These are phyloP conservation scores for Bacidia rubella DNA, from an alignment of 495 filamentous ascomycete genomes.

Conservation along the genomic window DNA sequence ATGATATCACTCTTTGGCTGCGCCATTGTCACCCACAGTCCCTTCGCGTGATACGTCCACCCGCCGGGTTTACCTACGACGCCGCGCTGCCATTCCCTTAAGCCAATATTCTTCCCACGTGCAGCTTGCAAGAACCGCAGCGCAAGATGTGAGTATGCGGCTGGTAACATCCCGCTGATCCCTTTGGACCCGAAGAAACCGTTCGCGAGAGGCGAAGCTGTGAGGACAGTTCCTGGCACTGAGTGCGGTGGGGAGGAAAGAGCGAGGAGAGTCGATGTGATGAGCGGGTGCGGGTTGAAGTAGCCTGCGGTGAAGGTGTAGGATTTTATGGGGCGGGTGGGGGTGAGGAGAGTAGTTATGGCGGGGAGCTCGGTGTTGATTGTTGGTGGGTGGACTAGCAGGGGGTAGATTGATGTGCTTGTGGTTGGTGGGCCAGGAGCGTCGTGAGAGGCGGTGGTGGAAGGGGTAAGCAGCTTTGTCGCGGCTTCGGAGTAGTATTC, in stretches of 20 bases:
- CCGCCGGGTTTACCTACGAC: slow-evolving; percentile 65
- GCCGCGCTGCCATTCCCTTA: slow-evolving; percentile 83
- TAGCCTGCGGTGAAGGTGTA: slow-evolving; percentile 98
- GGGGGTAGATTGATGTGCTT: slow-evolving; percentile 72
- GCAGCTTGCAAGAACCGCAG: slow-evolving; percentile 61
- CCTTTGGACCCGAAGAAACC: slow-evolving; percentile 88
- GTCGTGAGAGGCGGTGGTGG: slow-evolving; percentile 15
- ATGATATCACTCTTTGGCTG: slow-evolving; percentile 23
- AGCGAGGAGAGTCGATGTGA: slow-evolving; percentile 60
- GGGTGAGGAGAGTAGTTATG: slow-evolving; percentile 52
- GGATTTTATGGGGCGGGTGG: slow-evolving; percentile 45
- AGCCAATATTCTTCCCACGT: slow-evolving; percentile 48
- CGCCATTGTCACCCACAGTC: slow-evolving; percentile 71
- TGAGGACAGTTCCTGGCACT: slow-evolving; percentile 71
- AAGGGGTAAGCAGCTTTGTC: slow-evolving; percentile 45
- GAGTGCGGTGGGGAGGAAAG: slow-evolving; percentile 29
- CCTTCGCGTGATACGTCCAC: slow-evolving; percentile 98
- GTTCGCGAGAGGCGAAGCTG: slow-evolving; percentile 89
- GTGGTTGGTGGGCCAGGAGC: slow-evolving; percentile 16
- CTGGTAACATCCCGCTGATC: slow-evolving; percentile 76
- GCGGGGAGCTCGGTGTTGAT: slow-evolving; percentile 75
- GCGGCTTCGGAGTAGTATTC: slow-evolving; percentile 54
- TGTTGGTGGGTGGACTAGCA: slow-evolving; percentile 23
- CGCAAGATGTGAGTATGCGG: slow-evolving; percentile 80
- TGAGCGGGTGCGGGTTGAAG: slow-evolving; percentile 82